phyloP scores from a whole-genome alignment of 306 rosid genomes.

The Cicer chorassanicum region DNA sequence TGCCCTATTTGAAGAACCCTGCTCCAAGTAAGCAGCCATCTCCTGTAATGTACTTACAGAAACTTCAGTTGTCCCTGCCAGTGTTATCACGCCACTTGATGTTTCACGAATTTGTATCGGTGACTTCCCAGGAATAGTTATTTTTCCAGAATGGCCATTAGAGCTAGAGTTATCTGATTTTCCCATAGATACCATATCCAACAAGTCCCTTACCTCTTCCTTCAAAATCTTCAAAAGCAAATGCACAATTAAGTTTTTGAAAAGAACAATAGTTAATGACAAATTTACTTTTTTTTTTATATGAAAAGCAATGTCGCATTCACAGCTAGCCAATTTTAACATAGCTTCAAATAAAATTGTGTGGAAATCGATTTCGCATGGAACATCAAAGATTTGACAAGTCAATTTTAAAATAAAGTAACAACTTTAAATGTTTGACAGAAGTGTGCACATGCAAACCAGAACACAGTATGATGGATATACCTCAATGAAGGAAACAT shows the following conservation, averaged over 20 bases:
- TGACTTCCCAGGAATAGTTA: slow-evolving; percentile 58
- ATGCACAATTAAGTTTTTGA: slow-evolving; percentile 40
- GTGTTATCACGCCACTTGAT: slow-evolving; percentile 74
- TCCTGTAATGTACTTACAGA: slow-evolving; percentile 69
- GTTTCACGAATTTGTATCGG: slow-evolving; percentile 81
- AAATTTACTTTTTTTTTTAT: slow-evolving; percentile 11
- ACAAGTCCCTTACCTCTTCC: slow-evolving; percentile 84
- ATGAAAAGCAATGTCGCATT: slow-evolving; percentile 30
- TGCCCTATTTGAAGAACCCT: slow-evolving; percentile 78
- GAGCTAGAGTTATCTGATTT: slow-evolving; percentile 60
- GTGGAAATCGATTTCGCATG: slow-evolving; percentile 8
- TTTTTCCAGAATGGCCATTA: slow-evolving; percentile 66
- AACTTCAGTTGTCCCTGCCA: slow-evolving; percentile 76
- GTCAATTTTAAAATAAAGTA: background rate
- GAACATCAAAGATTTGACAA: slow-evolving; percentile 24
- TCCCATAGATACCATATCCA: slow-evolving; percentile 60
- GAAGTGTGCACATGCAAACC: slow-evolving; percentile 14
- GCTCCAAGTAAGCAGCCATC: slow-evolving; percentile 81
- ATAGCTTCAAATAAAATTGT: slow-evolving; percentile 33
- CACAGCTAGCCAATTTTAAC: slow-evolving; percentile 29
- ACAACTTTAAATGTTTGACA: background rate
- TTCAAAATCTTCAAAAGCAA: slow-evolving; percentile 69
- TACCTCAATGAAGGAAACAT: slow-evolving; percentile 87
- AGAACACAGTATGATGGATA: background rate
- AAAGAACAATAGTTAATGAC: slow-evolving; percentile 16